phyloP scores from a whole-genome alignment of 208 protist species.

The Trypanosoma congolense region DNA sequence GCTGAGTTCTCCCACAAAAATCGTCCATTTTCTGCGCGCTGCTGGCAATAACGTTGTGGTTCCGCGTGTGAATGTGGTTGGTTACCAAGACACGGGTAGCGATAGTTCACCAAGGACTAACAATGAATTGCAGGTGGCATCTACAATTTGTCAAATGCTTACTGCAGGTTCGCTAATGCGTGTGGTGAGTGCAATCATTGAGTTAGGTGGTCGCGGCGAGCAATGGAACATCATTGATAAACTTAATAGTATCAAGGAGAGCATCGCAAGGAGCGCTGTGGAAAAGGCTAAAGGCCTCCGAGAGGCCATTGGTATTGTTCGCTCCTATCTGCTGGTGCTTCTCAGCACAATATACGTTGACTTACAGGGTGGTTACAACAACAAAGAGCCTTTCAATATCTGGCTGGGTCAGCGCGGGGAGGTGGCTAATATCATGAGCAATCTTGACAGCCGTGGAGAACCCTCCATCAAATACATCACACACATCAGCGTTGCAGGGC shows the following conservation, averaged over 20 bases:
- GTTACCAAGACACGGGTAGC: conserved; percentile 18
- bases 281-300: conserved; percentile 58
- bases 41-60: conserved; percentile 30
- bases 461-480: conserved; percentile 66
- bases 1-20: conserved; percentile 30
- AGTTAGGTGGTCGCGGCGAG: conserved; percentile 53
- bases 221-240: conserved; percentile 79
- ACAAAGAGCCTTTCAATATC: conserved; percentile 45
- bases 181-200: conserved; percentile 63
- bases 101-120: conserved; percentile 48
- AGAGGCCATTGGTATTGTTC: conserved; percentile 58
- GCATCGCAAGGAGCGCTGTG: conserved; percentile 28
- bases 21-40: conserved; percentile 44
- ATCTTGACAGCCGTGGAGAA: conserved; percentile 61
- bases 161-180: conserved; percentile 66
- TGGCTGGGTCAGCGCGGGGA: conserved; percentile 64
- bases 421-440: conserved; percentile 75
- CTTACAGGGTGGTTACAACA: conserved; percentile 31
- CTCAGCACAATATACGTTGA: conserved; percentile 80
- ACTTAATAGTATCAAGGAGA: conserved; percentile 61
- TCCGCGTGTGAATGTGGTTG: conserved; percentile 37
- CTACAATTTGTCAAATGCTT: conserved; percentile 86
- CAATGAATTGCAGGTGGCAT: conserved; percentile 70
- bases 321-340: conserved; percentile 79
- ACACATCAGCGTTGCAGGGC: conserved; percentile 64